Percentiles rank a stretch among this genome's conserved stretches.
phyloP scores from a whole-genome alignment of 2,329 filamentous ascomycete genomes.

The Nemania sp. region DNA sequence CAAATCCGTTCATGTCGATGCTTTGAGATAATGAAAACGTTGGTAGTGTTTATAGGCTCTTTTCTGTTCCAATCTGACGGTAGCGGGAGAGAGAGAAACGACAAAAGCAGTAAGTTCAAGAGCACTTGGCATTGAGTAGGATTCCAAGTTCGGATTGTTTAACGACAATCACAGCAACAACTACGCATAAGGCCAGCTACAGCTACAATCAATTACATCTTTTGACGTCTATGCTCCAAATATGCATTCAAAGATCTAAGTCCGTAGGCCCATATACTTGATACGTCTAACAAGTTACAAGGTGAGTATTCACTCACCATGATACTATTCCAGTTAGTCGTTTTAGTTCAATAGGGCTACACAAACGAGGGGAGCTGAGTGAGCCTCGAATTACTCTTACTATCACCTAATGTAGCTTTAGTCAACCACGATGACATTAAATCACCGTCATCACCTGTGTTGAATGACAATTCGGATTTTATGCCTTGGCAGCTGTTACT shows the following conservation, averaged over 20 bases:
- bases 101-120: background rate
- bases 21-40: background rate
- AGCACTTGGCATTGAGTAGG: background rate
- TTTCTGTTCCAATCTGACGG: background rate
- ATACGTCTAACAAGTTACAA: background rate
- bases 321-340: background rate
- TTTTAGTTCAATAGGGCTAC: conserved; percentile 18
- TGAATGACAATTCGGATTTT: conserved; percentile 4
- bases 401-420: conserved; percentile 13
- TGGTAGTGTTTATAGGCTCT: background rate
- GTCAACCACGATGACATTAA: background rate
- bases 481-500: conserved; percentile 12
- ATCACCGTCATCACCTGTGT: background rate
- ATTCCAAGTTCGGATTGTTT: background rate
- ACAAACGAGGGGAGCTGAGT: conserved; percentile 22
- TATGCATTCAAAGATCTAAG: background rate
- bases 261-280: background rate
- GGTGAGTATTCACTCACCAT: background rate
- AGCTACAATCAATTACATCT: background rate
- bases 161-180: background rate
- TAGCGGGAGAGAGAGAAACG: background rate
- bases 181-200: background rate
- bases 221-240: background rate
- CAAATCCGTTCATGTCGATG: background rate
- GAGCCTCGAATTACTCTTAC: conserved; percentile 18